Percentiles rank a stretch among this genome's conserved stretches.
Conservation (phyloP, 345 rosid species). For the Ceriops zippeliana region DNA sequence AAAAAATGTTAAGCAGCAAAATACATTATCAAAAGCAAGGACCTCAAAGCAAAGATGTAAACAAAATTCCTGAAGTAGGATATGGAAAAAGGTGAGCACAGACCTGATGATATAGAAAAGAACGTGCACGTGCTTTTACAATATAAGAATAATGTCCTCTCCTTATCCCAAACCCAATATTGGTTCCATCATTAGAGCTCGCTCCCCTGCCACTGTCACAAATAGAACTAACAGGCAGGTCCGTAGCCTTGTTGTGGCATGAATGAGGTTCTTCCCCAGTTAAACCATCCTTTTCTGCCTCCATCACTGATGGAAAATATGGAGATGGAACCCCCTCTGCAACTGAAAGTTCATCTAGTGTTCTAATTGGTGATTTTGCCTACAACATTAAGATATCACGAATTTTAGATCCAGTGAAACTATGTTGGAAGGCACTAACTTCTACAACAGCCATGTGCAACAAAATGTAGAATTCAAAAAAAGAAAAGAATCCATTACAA, state of each 20-base stretch:
- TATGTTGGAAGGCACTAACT: not conserved
- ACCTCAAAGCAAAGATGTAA: not conserved
- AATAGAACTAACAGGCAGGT: constrained; percentile 23
- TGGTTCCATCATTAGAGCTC: constrained; percentile 24
- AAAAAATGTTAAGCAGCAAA: too few relatives aligned
- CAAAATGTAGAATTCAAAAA: not conserved
- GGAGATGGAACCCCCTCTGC: constrained; percentile 61
- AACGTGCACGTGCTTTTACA: constrained; percentile 67
- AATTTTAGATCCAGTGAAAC: not conserved
- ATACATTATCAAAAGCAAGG: not conserved
- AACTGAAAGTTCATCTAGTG: constrained; percentile 69
- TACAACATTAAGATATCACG: constrained; percentile 23
- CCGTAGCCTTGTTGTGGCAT: constrained; percentile 25
- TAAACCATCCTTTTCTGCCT: constrained; percentile 32
- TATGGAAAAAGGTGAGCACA: not conserved
- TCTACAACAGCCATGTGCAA: not conserved
- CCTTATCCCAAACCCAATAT: constrained; percentile 56
- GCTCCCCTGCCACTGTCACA: constrained; percentile 8
- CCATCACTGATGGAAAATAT: constrained; percentile 54
- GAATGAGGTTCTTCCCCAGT: constrained; percentile 26
- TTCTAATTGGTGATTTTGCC: constrained; percentile 82
- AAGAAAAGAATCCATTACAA: not conserved
- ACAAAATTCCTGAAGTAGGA: not conserved
- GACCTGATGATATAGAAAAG: constrained; percentile 96
- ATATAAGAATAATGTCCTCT: constrained; percentile 60